Percentiles rank a stretch among this genome's conserved stretches.
These are phyloP conservation scores for Sporothrix pseudoabietina DNA, from an alignment of 2,329 filamentous ascomycete genomes.

Conservation along the genomic window DNA sequence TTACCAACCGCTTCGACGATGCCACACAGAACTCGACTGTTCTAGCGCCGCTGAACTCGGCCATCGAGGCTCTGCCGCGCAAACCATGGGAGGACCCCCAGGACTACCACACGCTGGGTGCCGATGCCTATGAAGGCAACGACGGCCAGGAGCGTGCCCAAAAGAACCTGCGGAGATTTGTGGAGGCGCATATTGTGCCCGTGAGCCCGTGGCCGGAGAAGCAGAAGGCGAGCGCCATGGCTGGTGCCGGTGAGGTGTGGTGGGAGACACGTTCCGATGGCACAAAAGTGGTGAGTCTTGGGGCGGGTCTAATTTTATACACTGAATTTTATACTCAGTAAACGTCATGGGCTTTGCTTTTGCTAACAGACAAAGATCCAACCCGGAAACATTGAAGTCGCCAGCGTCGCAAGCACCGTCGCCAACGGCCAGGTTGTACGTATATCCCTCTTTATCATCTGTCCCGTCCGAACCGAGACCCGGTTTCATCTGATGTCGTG, in stretches of 20 bases:
- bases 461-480: background rate
- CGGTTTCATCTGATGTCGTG: background rate
- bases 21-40: constrained; percentile 73
- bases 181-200: constrained; percentile 80
- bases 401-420: constrained; percentile 71
- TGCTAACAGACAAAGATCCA: constrained; percentile 59
- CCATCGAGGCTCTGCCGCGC: constrained; percentile 72
- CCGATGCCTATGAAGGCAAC: constrained; percentile 72
- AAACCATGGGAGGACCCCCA: constrained; percentile 84
- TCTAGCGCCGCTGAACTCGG: constrained; percentile 82
- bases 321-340: background rate
- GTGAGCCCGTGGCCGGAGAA: constrained; percentile 73
- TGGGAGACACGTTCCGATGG: constrained; percentile 72
- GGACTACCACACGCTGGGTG: constrained; percentile 70
- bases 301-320: background rate
- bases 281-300: constrained; percentile 61
- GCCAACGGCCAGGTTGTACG: constrained; percentile 80
- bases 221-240: constrained; percentile 67
- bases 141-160: constrained; percentile 76
- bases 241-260: constrained; percentile 69
- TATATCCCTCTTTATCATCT: constrained; percentile 26
- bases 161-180: constrained; percentile 75
- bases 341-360: no score
- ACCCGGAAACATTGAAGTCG: constrained; percentile 78
- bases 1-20: constrained; percentile 70